A percentile compares a stretch with the other conserved stretches of the same genome.
These are phyloP conservation scores for Solanum paucissectum DNA, from an alignment of 257 asterid species.

Conservation along the genomic window DNA sequence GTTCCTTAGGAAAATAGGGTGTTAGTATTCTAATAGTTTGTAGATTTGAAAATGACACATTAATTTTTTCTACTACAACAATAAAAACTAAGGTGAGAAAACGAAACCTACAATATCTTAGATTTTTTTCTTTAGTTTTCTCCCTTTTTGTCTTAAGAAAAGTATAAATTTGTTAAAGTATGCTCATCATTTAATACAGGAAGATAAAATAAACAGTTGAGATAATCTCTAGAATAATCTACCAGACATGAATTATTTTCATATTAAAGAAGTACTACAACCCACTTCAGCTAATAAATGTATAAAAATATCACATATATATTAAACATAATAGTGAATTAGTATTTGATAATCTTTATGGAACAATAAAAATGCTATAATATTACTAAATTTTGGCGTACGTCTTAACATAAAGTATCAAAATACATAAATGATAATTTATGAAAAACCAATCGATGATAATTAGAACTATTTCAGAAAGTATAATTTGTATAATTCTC, in stretches of 20 bases:
- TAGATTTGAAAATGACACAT: no score
- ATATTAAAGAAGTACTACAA: neutral
- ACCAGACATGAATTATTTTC: neutral
- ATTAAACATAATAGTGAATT: neutral
- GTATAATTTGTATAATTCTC: neutral
- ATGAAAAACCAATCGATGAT: neutral
- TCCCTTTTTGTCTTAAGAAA: neutral
- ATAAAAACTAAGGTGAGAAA: neutral
- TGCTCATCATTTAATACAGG: neutral
- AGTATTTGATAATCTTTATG: neutral
- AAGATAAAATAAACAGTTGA: neutral
- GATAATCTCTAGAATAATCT: neutral
- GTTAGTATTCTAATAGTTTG: no score
- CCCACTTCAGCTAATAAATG: neutral
- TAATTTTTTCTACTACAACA: neutral
- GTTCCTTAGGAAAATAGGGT: no score
- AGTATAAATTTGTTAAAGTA: neutral
- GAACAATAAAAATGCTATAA: neutral
- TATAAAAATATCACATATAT: neutral
- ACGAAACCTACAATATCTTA: neutral
- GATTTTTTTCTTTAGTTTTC: neutral
- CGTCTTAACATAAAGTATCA: neutral
- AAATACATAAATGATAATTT: neutral
- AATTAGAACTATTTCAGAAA: neutral
- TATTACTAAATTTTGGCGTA: neutral